Evolutionary conservation across 257 asterid genomes (phyloP).

Genomic region (Primulina huaijiensis): DNA sequence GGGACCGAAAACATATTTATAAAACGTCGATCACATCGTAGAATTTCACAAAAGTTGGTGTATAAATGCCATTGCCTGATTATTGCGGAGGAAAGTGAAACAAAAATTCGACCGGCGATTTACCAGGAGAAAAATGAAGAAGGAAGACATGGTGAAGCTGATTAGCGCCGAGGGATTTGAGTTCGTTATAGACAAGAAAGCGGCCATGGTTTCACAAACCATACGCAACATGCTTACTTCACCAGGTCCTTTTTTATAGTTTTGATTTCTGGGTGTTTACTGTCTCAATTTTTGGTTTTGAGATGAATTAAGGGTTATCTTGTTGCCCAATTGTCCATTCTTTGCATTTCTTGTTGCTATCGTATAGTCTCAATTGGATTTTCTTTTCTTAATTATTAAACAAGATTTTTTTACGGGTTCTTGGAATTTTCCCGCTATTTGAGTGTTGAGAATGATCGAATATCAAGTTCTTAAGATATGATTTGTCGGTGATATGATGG

Average conservation of each 20-base stretch:
- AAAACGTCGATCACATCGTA: too few relatives aligned
- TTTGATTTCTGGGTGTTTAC: neutral
- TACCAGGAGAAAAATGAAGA: conserved; percentile 42
- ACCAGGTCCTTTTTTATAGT: conserved; percentile 52
- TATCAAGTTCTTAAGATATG: neutral
- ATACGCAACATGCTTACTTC: conserved; percentile 99
- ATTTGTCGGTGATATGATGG: neutral
- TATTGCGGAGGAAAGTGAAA: too few relatives aligned
- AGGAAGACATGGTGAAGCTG: conserved; percentile 83
- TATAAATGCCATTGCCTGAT: too few relatives aligned
- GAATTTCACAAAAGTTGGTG: too few relatives aligned
- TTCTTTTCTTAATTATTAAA: neutral
- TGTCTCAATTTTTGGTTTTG: neutral
- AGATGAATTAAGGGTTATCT: neutral
- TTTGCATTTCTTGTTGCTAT: conserved; percentile 8
- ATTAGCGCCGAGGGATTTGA: conserved; percentile 96
- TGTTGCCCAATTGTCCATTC: neutral
- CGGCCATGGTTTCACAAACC: conserved; percentile 98
- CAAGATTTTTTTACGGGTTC: neutral
- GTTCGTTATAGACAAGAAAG: conserved; percentile 78
- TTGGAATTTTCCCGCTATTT: neutral
- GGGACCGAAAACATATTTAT: too few relatives aligned
- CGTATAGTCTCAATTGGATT: conserved; percentile 9
- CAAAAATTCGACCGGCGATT: conserved; percentile 21
- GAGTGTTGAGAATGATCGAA: neutral